Evolutionary conservation across 1,284 basidiomycete genomes (phyloP).

Genomic region (Rhodofomes roseus): DNA sequence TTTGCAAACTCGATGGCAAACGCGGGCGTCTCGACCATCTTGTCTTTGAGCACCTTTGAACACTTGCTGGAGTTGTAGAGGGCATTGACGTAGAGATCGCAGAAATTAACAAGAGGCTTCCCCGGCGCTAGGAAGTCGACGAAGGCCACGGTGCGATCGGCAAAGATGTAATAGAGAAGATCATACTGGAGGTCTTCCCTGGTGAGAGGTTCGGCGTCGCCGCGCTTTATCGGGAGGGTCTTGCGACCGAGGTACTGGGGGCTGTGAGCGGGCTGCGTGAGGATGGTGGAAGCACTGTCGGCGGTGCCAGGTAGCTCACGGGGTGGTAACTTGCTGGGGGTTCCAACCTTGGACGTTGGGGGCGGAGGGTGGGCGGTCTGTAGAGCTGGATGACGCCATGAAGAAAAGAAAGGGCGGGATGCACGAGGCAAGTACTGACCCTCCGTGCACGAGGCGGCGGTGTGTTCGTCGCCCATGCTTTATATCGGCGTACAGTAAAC

Average conservation of each 20-base stretch:
- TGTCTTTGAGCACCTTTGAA: constrained; percentile 62
- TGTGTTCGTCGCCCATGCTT: constrained; percentile 21
- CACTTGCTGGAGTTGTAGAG: constrained; percentile 68
- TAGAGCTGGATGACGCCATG: constrained; percentile 33
- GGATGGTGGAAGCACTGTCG: constrained; percentile 4
- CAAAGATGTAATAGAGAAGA: constrained; percentile 67
- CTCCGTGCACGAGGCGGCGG: constrained; percentile 28
- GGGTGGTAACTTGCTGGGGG: constrained; percentile 28
- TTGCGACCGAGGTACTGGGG: constrained; percentile 37
- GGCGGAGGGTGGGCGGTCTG: constrained; percentile 24
- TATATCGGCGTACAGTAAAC: constrained; percentile 25
- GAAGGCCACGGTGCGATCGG: constrained; percentile 53
- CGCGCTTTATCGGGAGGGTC: constrained; percentile 49
- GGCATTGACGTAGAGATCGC: constrained; percentile 73
- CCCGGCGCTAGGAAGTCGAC: constrained; percentile 37
- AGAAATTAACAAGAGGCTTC: constrained; percentile 49
- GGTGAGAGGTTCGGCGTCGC: constrained; percentile 58
- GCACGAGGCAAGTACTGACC: constrained; percentile 32
- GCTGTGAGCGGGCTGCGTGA: constrained; percentile 15
- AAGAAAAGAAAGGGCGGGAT: constrained; percentile 26
- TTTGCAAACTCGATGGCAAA: constrained; percentile 78
- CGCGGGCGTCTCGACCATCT: constrained; percentile 58
- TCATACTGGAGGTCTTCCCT: constrained; percentile 74
- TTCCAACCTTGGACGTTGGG: constrained; percentile 26
- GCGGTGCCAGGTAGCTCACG: constrained; percentile 21